Evolutionary conservation across 169 alveolate genomes (phyloP).

Genomic region (Cryptosporidium sp.): DNA sequence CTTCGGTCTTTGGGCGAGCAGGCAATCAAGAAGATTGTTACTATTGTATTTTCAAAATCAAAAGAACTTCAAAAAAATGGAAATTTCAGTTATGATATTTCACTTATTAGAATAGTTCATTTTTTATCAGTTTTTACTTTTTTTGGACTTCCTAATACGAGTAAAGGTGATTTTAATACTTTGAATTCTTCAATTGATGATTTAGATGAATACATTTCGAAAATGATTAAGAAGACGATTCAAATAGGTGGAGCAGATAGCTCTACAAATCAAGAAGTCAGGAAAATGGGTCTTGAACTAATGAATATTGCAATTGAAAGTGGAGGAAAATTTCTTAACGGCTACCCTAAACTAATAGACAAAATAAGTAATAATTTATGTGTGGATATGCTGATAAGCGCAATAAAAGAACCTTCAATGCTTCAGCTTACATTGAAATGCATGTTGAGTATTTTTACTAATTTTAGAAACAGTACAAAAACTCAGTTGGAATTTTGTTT

Average conservation of each 20-base stretch:
- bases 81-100: neutral
- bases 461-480: constrained; percentile 34
- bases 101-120: constrained; percentile 18
- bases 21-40: constrained; percentile 12
- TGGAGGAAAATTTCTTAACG: constrained; percentile 25
- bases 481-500: constrained; percentile 44
- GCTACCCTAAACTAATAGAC: constrained; percentile 4
- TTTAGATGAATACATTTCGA: constrained; percentile 11
- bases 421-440: constrained; percentile 36
- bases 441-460: constrained; percentile 25
- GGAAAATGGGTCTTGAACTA: constrained; percentile 58
- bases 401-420: constrained; percentile 39
- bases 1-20: constrained; percentile 54
- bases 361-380: constrained; percentile 24
- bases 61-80: neutral
- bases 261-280: constrained; percentile 9
- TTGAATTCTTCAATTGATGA: neutral
- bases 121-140: constrained; percentile 47
- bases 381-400: constrained; percentile 6
- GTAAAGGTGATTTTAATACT: neutral
- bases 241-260: constrained; percentile 37
- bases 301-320: constrained; percentile 63
- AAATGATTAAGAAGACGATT: constrained; percentile 35
- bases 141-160: constrained; percentile 11
- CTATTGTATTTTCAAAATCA: constrained; percentile 14